Conservation (phyloP, 345 rosid species). For the Bruguiera gymnorhiza region DNA sequence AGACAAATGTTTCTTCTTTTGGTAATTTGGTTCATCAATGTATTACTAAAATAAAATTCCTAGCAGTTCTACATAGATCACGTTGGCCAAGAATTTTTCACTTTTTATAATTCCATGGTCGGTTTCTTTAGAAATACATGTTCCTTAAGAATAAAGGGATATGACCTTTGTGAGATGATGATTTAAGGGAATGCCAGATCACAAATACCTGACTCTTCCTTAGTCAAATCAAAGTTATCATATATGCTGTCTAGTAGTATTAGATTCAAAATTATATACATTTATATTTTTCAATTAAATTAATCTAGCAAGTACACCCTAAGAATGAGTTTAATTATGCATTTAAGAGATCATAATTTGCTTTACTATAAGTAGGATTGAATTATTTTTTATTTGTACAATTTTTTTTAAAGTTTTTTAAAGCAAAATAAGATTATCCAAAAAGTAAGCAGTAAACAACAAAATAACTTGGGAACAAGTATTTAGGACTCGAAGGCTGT, state of each 20-base stretch:
- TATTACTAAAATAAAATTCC: neutral
- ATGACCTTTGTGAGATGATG: neutral
- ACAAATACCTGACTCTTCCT: neutral
- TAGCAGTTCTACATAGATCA: too few species aligned
- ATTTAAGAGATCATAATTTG: too few species aligned
- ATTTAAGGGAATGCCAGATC: slow-evolving; percentile 17
- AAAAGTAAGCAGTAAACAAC: neutral
- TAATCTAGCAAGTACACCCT: too few species aligned
- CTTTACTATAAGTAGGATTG: too few species aligned
- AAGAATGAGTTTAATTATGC: too few species aligned
- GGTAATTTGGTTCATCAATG: neutral
- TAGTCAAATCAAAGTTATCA: neutral
- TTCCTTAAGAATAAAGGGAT: slow-evolving; percentile 27
- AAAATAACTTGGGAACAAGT: neutral
- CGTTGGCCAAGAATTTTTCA: too few species aligned
- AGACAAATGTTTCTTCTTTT: neutral
- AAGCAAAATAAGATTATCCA: too few species aligned
- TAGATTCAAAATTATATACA: too few species aligned
- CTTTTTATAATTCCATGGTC: too few species aligned
- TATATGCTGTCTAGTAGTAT: neutral
- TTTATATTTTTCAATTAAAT: too few species aligned
- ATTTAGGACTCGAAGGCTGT: neutral
- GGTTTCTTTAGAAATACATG: neutral
- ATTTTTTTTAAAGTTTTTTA: too few species aligned
- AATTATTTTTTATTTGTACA: too few species aligned